phyloP scores from a whole-genome alignment of 257 asterid genomes.

The Solanum paucissectum region DNA sequence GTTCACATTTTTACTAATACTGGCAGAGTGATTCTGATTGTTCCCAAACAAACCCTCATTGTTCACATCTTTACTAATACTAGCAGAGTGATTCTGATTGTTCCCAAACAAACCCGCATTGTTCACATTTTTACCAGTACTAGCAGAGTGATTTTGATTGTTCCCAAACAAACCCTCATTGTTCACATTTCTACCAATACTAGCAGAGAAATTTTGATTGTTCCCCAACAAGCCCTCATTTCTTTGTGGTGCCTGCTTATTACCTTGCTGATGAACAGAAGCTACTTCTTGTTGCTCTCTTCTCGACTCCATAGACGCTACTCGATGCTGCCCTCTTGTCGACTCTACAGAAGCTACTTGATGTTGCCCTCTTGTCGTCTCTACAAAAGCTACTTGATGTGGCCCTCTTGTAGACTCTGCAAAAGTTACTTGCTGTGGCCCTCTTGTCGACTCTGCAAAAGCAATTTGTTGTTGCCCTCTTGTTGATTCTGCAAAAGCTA shows the following conservation, averaged over 20 bases:
- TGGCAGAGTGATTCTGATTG: constrained; percentile 4
- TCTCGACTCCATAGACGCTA: not conserved
- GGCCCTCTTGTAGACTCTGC: not conserved
- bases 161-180: constrained; percentile 9
- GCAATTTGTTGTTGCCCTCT: constrained; percentile 14
- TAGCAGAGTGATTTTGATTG: not conserved
- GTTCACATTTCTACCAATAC: constrained; percentile 6
- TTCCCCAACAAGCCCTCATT: not conserved
- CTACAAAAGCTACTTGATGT: not conserved
- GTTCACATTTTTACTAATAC: constrained; percentile 6
- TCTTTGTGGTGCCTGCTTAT: not conserved
- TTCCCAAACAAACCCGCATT: not conserved
- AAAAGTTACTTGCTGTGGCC: not conserved
- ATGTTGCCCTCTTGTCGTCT: constrained; percentile 14
- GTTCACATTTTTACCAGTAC: not conserved
- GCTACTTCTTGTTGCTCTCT: not conserved
- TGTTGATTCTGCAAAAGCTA: not conserved
- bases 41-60: constrained; percentile 4
- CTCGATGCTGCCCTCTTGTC: not conserved
- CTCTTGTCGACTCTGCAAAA: constrained; percentile 6
- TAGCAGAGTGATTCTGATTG: constrained; percentile 7
- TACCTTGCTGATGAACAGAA: not conserved
- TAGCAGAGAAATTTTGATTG: constrained; percentile 7
- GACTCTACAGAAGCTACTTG: constrained; percentile 14
- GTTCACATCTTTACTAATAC: constrained; percentile 2